Percentiles rank a stretch among this genome's conserved stretches.
Conservation (phyloP, 1,284 basidiomycete genomes). For the Leccinum angustisporum region DNA sequence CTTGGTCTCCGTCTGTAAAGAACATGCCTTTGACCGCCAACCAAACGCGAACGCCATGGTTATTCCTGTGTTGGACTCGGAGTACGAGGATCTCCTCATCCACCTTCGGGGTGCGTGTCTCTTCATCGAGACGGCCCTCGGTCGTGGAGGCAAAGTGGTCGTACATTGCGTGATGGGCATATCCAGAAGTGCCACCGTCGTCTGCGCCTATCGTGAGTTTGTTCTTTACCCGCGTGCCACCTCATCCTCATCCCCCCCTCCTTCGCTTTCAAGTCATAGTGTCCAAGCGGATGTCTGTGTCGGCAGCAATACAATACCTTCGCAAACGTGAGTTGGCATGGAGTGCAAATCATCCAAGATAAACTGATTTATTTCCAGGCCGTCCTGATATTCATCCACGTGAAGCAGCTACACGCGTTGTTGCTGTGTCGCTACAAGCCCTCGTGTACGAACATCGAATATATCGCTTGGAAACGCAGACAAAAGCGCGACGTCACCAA, state of each 20-base stretch:
- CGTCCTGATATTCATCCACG: constrained; percentile 53
- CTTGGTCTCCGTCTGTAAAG: constrained; percentile 58
- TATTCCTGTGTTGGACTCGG: constrained; percentile 56
- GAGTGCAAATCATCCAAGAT: constrained; percentile 7
- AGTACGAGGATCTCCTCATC: constrained; percentile 60
- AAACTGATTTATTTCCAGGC: constrained; percentile 33
- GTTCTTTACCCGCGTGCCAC: not conserved
- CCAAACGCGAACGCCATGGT: constrained; percentile 45
- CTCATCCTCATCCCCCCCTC: constrained; percentile 2
- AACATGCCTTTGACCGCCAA: constrained; percentile 44
- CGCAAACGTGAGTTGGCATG: constrained; percentile 43
- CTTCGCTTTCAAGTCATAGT: constrained; percentile 49
- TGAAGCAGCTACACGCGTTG: constrained; percentile 58
- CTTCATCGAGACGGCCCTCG: constrained; percentile 55
- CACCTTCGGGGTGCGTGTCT: constrained; percentile 51
- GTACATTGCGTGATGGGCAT: constrained; percentile 80
- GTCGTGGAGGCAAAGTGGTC: constrained; percentile 52
- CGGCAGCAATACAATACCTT: constrained; percentile 48
- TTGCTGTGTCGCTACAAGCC: constrained; percentile 49
- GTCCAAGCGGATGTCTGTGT: constrained; percentile 41
- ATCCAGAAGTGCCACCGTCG: constrained; percentile 65
- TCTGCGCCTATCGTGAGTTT: constrained; percentile 60
- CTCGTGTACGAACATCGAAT: constrained; percentile 42
- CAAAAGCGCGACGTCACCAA: constrained; percentile 50
- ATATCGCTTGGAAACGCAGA: constrained; percentile 55